Evolutionary conservation across 768 basidiomycete species (phyloP).

Genomic region (Leucocoprinus birnbaumii): DNA sequence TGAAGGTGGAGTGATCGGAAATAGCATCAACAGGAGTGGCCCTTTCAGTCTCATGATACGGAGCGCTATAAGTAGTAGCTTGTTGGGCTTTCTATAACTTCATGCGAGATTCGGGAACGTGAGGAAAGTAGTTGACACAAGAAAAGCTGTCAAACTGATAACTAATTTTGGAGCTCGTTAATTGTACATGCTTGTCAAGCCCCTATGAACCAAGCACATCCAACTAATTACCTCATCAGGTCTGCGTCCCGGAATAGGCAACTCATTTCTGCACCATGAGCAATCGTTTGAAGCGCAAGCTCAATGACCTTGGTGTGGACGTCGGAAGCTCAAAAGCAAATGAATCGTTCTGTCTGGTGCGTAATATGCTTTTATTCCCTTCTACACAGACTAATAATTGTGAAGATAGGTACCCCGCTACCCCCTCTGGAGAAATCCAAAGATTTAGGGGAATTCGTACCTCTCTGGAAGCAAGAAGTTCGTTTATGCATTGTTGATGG

Average conservation of each 20-base stretch:
- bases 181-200: not conserved
- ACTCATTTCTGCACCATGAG: constrained; percentile 26
- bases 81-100: too few relatives aligned
- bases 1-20: too few relatives aligned
- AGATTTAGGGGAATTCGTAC: constrained; percentile 93
- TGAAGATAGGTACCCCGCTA: constrained; percentile 88
- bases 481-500: constrained; percentile 14
- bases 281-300: constrained; percentile 75
- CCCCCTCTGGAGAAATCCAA: constrained; percentile 93
- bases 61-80: too few relatives aligned
- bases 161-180: too few relatives aligned
- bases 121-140: too few relatives aligned
- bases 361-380: constrained; percentile 16
- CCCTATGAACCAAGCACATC: not conserved
- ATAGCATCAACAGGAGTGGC: too few relatives aligned
- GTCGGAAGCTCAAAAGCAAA: constrained; percentile 66
- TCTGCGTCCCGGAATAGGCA: not conserved
- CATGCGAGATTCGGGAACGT: too few relatives aligned
- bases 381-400: constrained; percentile 8
- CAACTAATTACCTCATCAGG: constrained; percentile 5
- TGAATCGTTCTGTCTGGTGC: constrained; percentile 83
- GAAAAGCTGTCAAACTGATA: too few relatives aligned
- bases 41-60: too few relatives aligned
- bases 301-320: constrained; percentile 78
- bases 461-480: constrained; percentile 97